Percentiles rank a stretch among this genome's conserved stretches.
Evolutionary conservation across 768 basidiomycete species (phyloP).

Genomic region (Porphyrellus cyaneotinctus): DNA sequence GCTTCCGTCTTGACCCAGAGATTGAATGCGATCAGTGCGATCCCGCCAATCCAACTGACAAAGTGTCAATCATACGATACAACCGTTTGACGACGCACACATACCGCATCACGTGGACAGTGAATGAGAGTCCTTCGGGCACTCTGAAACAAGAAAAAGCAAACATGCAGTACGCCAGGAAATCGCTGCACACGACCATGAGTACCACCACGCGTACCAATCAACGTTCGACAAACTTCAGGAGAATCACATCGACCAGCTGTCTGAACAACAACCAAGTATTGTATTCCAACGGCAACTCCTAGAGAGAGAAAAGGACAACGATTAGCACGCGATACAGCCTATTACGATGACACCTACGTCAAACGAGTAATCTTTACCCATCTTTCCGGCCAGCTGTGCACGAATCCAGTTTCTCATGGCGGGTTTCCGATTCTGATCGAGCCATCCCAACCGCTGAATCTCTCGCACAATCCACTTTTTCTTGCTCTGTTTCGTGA

Average conservation of each 20-base stretch:
- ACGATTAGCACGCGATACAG: slow-evolving; percentile 4
- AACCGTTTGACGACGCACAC: slow-evolving; percentile 7
- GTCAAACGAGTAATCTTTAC: slow-evolving; percentile 89
- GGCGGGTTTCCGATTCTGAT: slow-evolving; percentile 56
- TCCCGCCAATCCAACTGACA: slow-evolving; percentile 79
- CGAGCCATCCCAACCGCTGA: slow-evolving; percentile 84
- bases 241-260: slow-evolving; percentile 90
- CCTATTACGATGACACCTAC: slow-evolving; percentile 40
- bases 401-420: slow-evolving; percentile 79
- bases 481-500: slow-evolving; percentile 93
- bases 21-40: slow-evolving; percentile 87
- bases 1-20: slow-evolving; percentile 99
- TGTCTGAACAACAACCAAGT: slow-evolving; percentile 96
- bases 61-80: slow-evolving; percentile 1
- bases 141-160: slow-evolving; percentile 90
- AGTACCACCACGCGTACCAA: background rate
- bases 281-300: slow-evolving; percentile 90
- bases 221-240: slow-evolving; percentile 63
- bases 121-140: slow-evolving; percentile 67
- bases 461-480: slow-evolving; percentile 88
- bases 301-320: slow-evolving; percentile 42
- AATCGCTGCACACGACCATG: slow-evolving; percentile 58
- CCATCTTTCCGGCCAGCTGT: slow-evolving; percentile 91
- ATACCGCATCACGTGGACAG: slow-evolving; percentile 75
- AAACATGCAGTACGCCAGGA: slow-evolving; percentile 91